Evolutionary conservation across 139 green algal species (phyloP).

Genomic region (Chlamydomonas incerta): DNA sequence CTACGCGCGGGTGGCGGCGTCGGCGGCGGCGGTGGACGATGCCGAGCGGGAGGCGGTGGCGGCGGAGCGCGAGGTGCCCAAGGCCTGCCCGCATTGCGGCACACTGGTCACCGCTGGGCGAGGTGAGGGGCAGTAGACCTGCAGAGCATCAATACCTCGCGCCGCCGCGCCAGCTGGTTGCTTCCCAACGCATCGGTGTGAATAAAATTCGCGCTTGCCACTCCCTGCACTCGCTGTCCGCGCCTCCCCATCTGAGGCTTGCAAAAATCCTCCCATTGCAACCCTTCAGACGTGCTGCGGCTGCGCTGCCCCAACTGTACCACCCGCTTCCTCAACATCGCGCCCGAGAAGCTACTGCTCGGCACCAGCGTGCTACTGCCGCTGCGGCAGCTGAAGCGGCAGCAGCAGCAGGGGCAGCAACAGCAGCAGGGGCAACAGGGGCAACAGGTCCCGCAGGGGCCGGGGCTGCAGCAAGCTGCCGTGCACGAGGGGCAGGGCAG

Average conservation of each 20-base stretch:
- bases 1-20: background rate
- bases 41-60: conserved; percentile 3
- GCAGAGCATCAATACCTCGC: too few species aligned
- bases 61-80: conserved; percentile 18
- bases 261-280: too few species aligned
- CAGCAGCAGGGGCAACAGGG: conserved; percentile 11
- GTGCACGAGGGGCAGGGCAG: too few species aligned
- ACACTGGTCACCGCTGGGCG: background rate
- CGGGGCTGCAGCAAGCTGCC: too few species aligned
- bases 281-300: background rate
- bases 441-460: too few species aligned
- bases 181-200: too few species aligned
- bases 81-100: conserved; percentile 66
- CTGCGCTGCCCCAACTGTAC: conserved; percentile 59
- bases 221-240: too few species aligned
- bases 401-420: conserved; percentile 42
- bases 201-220: too few species aligned
- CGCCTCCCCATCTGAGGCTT: too few species aligned
- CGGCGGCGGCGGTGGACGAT: conserved; percentile 12
- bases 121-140: too few species aligned
- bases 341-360: conserved; percentile 65
- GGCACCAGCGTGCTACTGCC: conserved; percentile 51
- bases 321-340: conserved; percentile 65
- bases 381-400: background rate
- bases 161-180: too few species aligned